Conservation (phyloP, 1,284 basidiomycete genomes). For the Malassezia furfur region DNA sequence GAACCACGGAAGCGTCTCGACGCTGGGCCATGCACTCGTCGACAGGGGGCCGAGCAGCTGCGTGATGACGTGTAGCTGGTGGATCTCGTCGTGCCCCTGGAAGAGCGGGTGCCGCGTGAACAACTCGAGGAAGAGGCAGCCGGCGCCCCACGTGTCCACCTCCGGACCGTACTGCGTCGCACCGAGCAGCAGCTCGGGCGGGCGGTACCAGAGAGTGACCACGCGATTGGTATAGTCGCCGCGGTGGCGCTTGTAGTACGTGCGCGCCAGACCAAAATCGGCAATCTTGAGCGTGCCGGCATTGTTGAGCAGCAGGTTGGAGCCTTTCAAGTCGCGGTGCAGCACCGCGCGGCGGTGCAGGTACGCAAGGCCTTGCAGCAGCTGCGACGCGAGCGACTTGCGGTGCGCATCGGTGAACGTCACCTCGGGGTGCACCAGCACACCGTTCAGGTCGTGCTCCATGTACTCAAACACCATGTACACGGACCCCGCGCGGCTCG, state of each 20-base stretch:
- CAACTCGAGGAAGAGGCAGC: conserved; percentile 96
- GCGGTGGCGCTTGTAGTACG: conserved; percentile 78
- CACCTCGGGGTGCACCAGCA: conserved; percentile 81
- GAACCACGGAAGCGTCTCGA: conserved; percentile 85
- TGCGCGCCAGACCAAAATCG: conserved; percentile 94
- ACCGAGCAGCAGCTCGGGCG: conserved; percentile 87
- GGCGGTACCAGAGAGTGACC: conserved; percentile 97
- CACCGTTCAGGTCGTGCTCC: conserved; percentile 94
- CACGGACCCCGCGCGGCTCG: conserved; percentile 79
- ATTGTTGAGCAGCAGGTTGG: conserved; percentile 91
- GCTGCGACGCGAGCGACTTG: conserved; percentile 88
- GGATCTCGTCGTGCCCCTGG: conserved; percentile 91
- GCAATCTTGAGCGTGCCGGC: conserved; percentile 86
- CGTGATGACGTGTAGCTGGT: conserved; percentile 87
- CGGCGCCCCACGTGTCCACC: conserved; percentile 99
- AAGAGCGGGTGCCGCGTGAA: conserved; percentile 90
- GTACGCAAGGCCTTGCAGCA: conserved; percentile 84
- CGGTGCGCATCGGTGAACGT: conserved; percentile 72
- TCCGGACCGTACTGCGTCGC: conserved; percentile 94
- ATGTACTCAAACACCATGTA: conserved; percentile 99
- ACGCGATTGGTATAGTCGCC: conserved; percentile 97
- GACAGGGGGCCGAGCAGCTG: conserved; percentile 80
- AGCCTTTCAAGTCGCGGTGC: conserved; percentile 96
- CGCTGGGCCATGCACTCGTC: conserved; percentile 68
- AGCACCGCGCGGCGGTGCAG: conserved; percentile 90